Evolutionary conservation across 139 green algal species (phyloP), one percentile per base, ranked within the genome.

Genomic region (Protoeuglena noctilucae): DNA sequence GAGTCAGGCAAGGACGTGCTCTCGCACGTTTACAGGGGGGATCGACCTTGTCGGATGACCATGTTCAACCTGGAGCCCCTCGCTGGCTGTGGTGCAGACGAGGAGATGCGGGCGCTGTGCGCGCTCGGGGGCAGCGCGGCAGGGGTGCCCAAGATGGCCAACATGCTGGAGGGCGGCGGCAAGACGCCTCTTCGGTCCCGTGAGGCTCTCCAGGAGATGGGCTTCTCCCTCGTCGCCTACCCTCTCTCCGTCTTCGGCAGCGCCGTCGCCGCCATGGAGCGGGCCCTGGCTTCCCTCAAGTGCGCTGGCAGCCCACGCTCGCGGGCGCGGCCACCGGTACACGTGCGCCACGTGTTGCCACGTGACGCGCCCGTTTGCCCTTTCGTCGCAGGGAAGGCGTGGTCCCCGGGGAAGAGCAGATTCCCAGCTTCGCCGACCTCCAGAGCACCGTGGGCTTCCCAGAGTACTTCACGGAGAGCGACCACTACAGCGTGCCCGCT

Each of bases 161-260:
- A 88, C 73, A 96, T 93, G 75, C 67, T 97, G 17, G 89, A 97
- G 57, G 89, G 87, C 4, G 86, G 86, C 30, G 89, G 89, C 46
- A 87, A 87, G 61, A 96, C 89, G 6, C 89, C 89, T n/a, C 75
- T 96, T 48, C 61, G 95, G 22, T 29, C 66, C 0, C 81, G 77
- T 0, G 40, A 61, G 19, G 61, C 85, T 62, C 75, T 97, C 24
- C 39, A 83, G 22, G 65, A 69, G 2, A 76, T 96, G 63, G 88
- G 85, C 6, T 96, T 89, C 60, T 87, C 78, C 51, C 59, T 94
- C 16, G 83, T 89, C 23, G 62, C 51, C 16, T 94, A 93, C 71
- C 85, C 85, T 2, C 67, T 94, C 27, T 80, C 69, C 3, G 65
- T 94, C 61, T 70, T 95, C 51, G 79, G 78, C 4, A 79, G 86